These are phyloP conservation scores for Podaxis sp. DNA, from an alignment of 768 basidiomycete genomes.

Conservation along the genomic window DNA sequence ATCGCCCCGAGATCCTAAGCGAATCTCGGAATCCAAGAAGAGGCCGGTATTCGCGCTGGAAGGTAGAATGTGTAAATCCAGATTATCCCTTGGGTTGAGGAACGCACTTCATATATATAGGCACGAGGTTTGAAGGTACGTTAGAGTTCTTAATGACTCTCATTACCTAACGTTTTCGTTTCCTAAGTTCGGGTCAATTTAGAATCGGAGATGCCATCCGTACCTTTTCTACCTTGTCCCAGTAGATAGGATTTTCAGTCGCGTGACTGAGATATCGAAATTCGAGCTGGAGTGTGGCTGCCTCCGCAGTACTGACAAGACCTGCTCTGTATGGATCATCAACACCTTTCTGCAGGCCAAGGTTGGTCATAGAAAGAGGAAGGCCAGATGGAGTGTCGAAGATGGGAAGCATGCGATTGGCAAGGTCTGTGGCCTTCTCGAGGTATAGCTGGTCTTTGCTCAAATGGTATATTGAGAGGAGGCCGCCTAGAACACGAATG, in stretches of 20 bases:
- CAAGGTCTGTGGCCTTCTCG: conserved; percentile 78
- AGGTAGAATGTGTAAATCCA: neutral
- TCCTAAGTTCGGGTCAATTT: neutral
- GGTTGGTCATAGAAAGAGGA: conserved; percentile 76
- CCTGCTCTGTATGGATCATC: conserved; percentile 59
- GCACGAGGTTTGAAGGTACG: conserved; percentile 68
- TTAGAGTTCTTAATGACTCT: conserved; percentile 61
- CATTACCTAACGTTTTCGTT: conserved; percentile 47
- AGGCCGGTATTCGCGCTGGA: conserved; percentile 33
- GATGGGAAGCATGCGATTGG: conserved; percentile 75
- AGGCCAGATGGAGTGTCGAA: conserved; percentile 85
- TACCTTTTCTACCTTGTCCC: conserved; percentile 81
- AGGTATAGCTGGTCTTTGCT: conserved; percentile 75
- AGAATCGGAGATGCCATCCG: neutral
- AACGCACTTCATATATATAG: conserved; percentile 79
- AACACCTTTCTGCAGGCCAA: conserved; percentile 58
- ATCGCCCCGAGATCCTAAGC: conserved; percentile 92
- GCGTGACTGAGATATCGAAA: conserved; percentile 80
- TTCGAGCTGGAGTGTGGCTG: conserved; percentile 86
- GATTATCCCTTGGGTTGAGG: neutral
- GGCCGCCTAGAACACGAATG: conserved; percentile 88
- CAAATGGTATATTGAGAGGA: conserved; percentile 86
- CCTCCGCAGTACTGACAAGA: conserved; percentile 82
- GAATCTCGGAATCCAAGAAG: conserved; percentile 68
- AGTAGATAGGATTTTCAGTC: conserved; percentile 77